Base-by-base conservation (phyloP, 768 basidiomycete species). In the Hygrocybe coccinea region DNA sequence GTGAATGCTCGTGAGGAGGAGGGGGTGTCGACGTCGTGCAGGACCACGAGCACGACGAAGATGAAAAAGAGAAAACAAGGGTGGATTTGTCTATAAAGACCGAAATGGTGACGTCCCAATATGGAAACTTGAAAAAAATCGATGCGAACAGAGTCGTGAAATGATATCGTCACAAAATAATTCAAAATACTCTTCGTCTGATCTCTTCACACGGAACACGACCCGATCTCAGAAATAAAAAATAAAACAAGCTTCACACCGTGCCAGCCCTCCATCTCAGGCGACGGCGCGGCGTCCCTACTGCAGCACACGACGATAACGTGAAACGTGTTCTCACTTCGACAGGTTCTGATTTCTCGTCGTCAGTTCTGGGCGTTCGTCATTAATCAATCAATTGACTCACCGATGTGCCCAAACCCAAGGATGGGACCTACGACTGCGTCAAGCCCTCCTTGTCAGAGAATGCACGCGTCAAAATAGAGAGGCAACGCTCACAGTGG, bases 1-100 rank as follows among this genome's bases (percentile, higher is more conserved):
- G 74, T 75, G 58, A 65, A 60, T 54, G 64, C 72, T 77, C 78
- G 78, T 76, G 69, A 76, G 60, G 62, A 60, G 44, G 51, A 55
- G 59, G 63, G 56, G 46, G 59, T 62, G 64, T 57, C 59, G 69
- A 62, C 69, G 70, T 62, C 59, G 72, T 64, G 69, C 69, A 62
- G 64, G 70, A 66, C 65, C 72, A 67, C 69, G 71, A 71, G 72
- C 71, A 74, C 74, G 72, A 74, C 69, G 67, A 64, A 21, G 56
- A 56, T 59, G 68, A 66, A 54, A 22, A 35, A 63, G 62, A 67
- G 58, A 57, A 25, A 56, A 53, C 52, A 45, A 56, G 37, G 44
- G 53, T 59, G 56, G 63, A 60, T 59, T 59, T 37, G 5, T 4
- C 60, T 57, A 56, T 50, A 59, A 51, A 48, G 51, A 63, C 59